A percentile compares a stretch with the other conserved stretches of the same genome.
phyloP scores from a whole-genome alignment of 192 early-diverging fungal genomes.

The Gryganskiella cystojenkinii region DNA sequence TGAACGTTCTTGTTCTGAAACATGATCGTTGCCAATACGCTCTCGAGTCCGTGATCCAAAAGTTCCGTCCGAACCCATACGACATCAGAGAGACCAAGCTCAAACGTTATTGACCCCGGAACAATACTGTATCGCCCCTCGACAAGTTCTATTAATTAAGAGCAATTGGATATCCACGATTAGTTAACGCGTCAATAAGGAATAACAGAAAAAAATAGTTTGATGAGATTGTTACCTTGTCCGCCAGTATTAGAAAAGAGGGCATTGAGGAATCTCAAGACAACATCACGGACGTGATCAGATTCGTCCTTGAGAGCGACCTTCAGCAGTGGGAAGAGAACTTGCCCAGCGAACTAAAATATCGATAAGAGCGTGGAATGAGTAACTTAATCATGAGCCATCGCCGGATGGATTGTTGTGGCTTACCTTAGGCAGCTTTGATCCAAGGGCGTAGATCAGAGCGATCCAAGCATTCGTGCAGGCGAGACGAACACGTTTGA shows the following conservation, averaged over 20 bases:
- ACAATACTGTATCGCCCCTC: constrained; percentile 27
- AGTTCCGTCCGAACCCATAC: constrained; percentile 32
- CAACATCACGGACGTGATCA: constrained; percentile 31
- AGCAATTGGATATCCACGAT: neutral
- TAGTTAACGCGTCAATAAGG: too few relatives aligned
- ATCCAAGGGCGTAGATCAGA: constrained; percentile 24
- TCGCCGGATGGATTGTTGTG: neutral
- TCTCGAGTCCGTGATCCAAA: constrained; percentile 19
- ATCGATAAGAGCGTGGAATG: neutral
- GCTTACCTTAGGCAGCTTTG: constrained; percentile 25
- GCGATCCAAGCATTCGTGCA: constrained; percentile 36
- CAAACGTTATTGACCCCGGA: constrained; percentile 38
- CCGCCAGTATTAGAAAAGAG: constrained; percentile 34
- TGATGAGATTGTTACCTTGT: constrained; percentile 3
- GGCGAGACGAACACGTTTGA: constrained; percentile 28
- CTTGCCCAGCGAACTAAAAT: constrained; percentile 13
- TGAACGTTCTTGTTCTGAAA: constrained; percentile 24
- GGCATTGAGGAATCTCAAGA: constrained; percentile 16
- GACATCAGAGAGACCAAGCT: constrained; percentile 14
- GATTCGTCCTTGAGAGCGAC: constrained; percentile 22
- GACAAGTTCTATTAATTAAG: constrained; percentile 20
- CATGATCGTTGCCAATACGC: constrained; percentile 10
- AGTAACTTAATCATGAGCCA: too few relatives aligned
- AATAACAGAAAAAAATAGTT: neutral
- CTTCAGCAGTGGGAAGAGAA: constrained; percentile 25